Evolutionary conservation across 1,284 basidiomycete genomes (phyloP).

Genomic region (Ceratorhiza oryzae-sativae): DNA sequence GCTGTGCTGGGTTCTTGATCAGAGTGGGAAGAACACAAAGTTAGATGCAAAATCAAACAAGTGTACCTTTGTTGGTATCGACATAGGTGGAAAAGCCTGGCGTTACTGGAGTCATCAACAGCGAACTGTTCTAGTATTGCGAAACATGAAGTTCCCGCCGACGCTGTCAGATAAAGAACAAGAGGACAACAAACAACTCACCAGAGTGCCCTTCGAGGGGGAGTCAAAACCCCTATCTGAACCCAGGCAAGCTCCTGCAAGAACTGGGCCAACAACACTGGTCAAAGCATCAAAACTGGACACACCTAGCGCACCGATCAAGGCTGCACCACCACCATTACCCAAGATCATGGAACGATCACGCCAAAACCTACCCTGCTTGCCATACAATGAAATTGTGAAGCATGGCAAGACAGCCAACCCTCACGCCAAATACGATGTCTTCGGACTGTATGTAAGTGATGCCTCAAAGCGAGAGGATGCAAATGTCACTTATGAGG

Average conservation of each 20-base stretch:
- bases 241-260: neutral
- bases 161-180: neutral
- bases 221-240: neutral
- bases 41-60: conserved; percentile 12
- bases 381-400: neutral
- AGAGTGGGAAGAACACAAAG: conserved; percentile 6
- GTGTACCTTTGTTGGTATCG: neutral
- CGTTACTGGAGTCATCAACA: neutral
- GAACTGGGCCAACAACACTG: neutral
- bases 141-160: neutral
- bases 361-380: neutral
- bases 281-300: neutral
- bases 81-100: neutral
- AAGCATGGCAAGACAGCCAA: neutral
- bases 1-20: conserved; percentile 1
- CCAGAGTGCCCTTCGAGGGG: neutral
- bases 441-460: neutral
- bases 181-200: neutral
- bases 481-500: neutral
- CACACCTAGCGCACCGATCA: neutral
- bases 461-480: neutral
- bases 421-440: neutral
- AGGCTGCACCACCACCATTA: neutral
- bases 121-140: neutral
- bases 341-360: neutral